These are phyloP conservation scores for Lentinula aciculospora DNA, from an alignment of 768 basidiomycete genomes.

Conservation along the genomic window DNA sequence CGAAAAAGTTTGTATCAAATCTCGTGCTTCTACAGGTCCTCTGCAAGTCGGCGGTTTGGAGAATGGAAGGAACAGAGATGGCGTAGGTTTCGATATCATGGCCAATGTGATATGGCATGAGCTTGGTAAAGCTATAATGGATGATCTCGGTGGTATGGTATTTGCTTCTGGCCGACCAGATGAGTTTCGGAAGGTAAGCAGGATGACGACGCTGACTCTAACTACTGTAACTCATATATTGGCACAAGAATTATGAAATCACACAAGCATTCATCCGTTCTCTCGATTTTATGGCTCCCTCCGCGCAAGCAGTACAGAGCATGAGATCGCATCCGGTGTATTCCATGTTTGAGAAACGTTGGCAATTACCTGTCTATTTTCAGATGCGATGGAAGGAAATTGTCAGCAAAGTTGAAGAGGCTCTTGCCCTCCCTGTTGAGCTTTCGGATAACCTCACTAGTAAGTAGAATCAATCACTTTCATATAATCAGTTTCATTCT, in stretches of 20 bases:
- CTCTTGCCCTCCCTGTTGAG: slow-evolving; percentile 32
- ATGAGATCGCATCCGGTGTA: slow-evolving; percentile 75
- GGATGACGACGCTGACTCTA: neutral
- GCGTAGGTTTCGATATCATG: slow-evolving; percentile 72
- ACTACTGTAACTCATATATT: slow-evolving; percentile 5
- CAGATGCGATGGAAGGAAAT: slow-evolving; percentile 98
- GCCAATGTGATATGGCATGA: slow-evolving; percentile 89
- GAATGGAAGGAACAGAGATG: slow-evolving; percentile 10
- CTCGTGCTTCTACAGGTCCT: slow-evolving; percentile 16
- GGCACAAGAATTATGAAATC: slow-evolving; percentile 76
- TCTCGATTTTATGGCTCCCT: slow-evolving; percentile 80
- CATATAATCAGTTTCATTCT: neutral
- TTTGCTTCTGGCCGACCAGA: slow-evolving; percentile 92
- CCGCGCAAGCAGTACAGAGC: slow-evolving; percentile 56
- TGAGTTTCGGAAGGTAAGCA: slow-evolving; percentile 78
- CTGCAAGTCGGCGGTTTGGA: neutral
- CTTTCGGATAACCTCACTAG: neutral
- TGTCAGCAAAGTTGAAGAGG: slow-evolving; percentile 68
- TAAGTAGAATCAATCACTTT: neutral
- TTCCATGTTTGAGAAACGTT: slow-evolving; percentile 70
- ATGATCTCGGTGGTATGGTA: slow-evolving; percentile 74
- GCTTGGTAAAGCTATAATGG: slow-evolving; percentile 72
- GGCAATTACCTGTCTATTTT: slow-evolving; percentile 97
- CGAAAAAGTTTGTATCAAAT: slow-evolving; percentile 56
- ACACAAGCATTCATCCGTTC: slow-evolving; percentile 79